These are phyloP conservation scores for Leccinum variabile DNA, from an alignment of 1,284 basidiomycete species.

Conservation along the genomic window DNA sequence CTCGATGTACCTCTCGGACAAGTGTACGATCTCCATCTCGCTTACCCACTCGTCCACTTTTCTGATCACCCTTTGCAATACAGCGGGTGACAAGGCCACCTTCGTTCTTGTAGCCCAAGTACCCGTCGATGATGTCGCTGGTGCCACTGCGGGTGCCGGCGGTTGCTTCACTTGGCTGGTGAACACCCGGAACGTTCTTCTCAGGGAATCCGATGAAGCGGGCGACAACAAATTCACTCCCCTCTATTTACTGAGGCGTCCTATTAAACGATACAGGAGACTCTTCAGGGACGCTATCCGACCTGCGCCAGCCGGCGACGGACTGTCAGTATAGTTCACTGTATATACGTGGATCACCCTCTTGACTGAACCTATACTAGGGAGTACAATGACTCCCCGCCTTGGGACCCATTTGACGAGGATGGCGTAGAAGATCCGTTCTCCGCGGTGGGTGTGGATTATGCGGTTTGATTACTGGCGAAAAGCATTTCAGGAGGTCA, in stretches of 20 bases:
- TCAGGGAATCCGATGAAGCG: conserved; percentile 13
- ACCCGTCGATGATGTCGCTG: not conserved
- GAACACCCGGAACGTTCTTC: conserved; percentile 16
- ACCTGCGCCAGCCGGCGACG: conserved; percentile 20
- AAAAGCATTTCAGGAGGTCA: conserved; percentile 1
- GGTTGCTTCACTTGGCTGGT: conserved; percentile 16
- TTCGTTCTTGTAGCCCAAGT: conserved; percentile 17
- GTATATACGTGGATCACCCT: not conserved
- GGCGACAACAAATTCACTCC: conserved; percentile 22
- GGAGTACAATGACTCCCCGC: conserved; percentile 20
- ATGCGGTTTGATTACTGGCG: not conserved
- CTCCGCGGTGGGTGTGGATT: conserved; percentile 9
- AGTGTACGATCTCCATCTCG: conserved; percentile 12
- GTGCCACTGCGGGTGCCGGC: not conserved
- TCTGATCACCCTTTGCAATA: conserved; percentile 4
- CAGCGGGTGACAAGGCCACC: conserved; percentile 21
- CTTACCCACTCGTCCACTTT: not conserved
- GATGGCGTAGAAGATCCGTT: not conserved
- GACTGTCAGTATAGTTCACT: conserved; percentile 20
- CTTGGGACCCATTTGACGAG: conserved; percentile 33
- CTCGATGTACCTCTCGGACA: conserved; percentile 32
- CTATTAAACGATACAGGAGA: conserved; percentile 18
- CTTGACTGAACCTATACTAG: conserved; percentile 16
- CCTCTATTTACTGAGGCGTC: conserved; percentile 24
- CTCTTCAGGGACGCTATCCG: conserved; percentile 19